A percentile compares a stretch with the other conserved stretches of the same genome.
Evolutionary conservation across 1,284 basidiomycete genomes (phyloP).

Genomic region (Singerocomus inundabilis): DNA sequence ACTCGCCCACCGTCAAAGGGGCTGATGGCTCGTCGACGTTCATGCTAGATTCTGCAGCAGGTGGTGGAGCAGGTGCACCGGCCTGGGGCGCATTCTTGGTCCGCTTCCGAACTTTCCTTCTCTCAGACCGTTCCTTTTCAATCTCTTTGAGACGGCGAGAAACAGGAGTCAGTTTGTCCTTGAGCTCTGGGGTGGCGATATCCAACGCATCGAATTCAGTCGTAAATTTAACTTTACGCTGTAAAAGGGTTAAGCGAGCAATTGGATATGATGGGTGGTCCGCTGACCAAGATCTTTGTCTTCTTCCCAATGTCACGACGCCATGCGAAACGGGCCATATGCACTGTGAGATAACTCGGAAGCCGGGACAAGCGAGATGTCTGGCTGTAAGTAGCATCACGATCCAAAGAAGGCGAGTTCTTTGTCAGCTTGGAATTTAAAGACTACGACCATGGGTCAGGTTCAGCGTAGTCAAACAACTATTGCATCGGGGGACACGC

Average conservation of each 20-base stretch:
- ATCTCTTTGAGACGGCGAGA: conserved; percentile 74
- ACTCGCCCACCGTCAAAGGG: conserved; percentile 37
- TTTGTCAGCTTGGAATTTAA: conserved; percentile 88
- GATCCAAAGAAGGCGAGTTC: conserved; percentile 73
- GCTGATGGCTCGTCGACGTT: conserved; percentile 28
- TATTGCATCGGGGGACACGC: conserved; percentile 28
- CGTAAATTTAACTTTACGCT: conserved; percentile 94
- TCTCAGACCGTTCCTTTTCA: conserved; percentile 82
- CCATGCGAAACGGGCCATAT: conserved; percentile 98
- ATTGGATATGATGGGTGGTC: not conserved
- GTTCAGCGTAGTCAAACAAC: not conserved
- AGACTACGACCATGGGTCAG: conserved; percentile 48
- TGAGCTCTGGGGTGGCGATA: conserved; percentile 78
- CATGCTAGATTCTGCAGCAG: conserved; percentile 27
- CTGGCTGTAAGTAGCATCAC: conserved; percentile 84
- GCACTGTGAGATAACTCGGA: conserved; percentile 83
- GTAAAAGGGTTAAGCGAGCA: conserved; percentile 2
- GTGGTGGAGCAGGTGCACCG: conserved; percentile 36
- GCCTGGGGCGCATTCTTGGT: conserved; percentile 49
- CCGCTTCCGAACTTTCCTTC: conserved; percentile 79
- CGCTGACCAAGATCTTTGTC: conserved; percentile 82
- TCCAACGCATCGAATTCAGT: conserved; percentile 86
- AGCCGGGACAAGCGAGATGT: conserved; percentile 81
- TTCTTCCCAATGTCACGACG: conserved; percentile 88
- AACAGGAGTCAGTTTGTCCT: conserved; percentile 67